A percentile compares a stretch with the other conserved stretches of the same genome.
Evolutionary conservation across 2,329 filamentous ascomycete species (phyloP).

Genomic region (Neopestalotiopsis clavispora): DNA sequence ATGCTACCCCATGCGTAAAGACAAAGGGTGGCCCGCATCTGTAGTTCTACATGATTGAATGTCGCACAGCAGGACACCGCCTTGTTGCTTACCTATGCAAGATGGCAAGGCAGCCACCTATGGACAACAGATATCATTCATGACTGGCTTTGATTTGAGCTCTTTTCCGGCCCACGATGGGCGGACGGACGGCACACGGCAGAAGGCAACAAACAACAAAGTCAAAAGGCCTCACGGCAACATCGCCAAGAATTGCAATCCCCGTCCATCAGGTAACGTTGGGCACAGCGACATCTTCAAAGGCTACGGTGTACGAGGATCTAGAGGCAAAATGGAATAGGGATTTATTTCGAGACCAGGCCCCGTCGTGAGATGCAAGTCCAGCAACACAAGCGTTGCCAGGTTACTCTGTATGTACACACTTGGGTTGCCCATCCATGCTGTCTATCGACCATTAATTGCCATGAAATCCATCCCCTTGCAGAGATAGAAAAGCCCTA

Average conservation of each 20-base stretch:
- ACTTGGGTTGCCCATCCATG: no score
- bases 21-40: neutral
- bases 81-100: neutral
- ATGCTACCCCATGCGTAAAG: neutral
- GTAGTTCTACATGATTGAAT: neutral
- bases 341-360: neutral
- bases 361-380: neutral
- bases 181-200: neutral
- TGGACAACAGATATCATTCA: neutral
- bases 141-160: neutral
- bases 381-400: neutral
- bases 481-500: no score
- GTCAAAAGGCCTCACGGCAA: neutral
- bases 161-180: neutral
- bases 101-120: neutral
- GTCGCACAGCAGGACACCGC: constrained; percentile 4
- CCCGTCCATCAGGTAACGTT: constrained; percentile 2
- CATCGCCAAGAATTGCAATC: constrained; percentile 3
- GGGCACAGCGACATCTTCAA: neutral
- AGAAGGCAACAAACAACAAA: neutral
- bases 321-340: neutral
- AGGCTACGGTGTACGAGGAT: neutral
- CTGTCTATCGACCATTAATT: no score
- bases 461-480: no score
- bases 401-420: no score